Conservation (phyloP, 106 monocot species). For the Allium sativum region DNA sequence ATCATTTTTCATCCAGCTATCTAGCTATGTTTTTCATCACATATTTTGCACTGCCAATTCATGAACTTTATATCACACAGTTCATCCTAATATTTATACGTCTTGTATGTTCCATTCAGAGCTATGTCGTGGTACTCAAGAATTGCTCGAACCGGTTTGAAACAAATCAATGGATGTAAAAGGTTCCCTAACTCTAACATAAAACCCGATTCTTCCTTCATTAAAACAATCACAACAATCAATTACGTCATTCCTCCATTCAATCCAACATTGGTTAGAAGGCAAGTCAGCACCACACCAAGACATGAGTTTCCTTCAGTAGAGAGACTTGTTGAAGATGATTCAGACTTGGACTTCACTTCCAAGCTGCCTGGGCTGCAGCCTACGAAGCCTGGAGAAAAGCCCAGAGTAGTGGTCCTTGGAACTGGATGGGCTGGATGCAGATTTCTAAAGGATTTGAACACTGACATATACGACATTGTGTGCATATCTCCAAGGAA, state of each 20-base stretch:
- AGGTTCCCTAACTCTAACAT: neutral
- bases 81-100: neutral
- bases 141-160: slow-evolving; percentile 1
- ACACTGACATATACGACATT: slow-evolving; percentile 44
- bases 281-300: slow-evolving; percentile 18
- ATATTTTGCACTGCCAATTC: too few species aligned
- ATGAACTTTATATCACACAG: too few species aligned
- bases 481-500: slow-evolving; percentile 67
- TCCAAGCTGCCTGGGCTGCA: slow-evolving; percentile 17
- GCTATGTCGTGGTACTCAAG: slow-evolving; percentile 2
- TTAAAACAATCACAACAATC: neutral
- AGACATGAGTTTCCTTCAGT: slow-evolving; percentile 14
- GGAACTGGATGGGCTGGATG: slow-evolving; percentile 69
- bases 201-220: neutral
- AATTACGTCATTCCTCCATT: neutral
- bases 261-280: slow-evolving; percentile 1
- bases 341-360: slow-evolving; percentile 14
- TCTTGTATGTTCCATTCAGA: neutral
- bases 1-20: too few species aligned
- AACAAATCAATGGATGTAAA: neutral
- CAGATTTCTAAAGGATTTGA: slow-evolving; percentile 44
- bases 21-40: too few species aligned
- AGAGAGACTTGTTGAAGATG: slow-evolving; percentile 5
- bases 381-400: slow-evolving; percentile 37
- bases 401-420: slow-evolving; percentile 55